Evolutionary conservation across 2,329 filamentous ascomycete genomes (phyloP).

Genomic region (Cytospora paraplurivora): DNA sequence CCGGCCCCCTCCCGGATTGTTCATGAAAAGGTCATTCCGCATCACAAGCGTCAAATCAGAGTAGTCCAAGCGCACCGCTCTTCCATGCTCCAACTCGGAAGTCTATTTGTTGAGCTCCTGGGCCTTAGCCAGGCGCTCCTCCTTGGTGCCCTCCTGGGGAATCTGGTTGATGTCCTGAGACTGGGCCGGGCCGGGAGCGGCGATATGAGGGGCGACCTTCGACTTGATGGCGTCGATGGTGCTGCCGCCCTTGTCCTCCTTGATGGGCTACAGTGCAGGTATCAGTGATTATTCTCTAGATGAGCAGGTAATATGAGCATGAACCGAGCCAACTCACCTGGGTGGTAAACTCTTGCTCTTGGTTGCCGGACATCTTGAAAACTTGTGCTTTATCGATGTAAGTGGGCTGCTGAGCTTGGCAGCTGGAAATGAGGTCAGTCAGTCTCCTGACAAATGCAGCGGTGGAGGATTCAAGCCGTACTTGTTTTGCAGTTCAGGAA

Average conservation of each 20-base stretch:
- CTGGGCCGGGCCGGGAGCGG: constrained; percentile 60
- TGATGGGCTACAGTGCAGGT: constrained; percentile 34
- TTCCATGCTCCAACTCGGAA: neutral
- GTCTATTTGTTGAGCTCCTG: constrained; percentile 60
- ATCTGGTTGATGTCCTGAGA: constrained; percentile 53
- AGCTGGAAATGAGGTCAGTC: neutral
- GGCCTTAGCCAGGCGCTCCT: constrained; percentile 67
- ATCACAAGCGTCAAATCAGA: constrained; percentile 1
- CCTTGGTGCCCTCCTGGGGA: constrained; percentile 64
- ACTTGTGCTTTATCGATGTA: constrained; percentile 6
- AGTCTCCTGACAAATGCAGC: neutral
- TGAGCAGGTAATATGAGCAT: neutral
- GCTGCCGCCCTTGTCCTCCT: constrained; percentile 43
- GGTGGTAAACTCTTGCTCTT: constrained; percentile 48
- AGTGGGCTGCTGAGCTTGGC: neutral
- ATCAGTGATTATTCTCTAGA: constrained; percentile 10
- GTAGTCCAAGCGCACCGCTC: neutral
- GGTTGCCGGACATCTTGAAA: constrained; percentile 26
- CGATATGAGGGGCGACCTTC: constrained; percentile 55
- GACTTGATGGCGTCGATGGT: constrained; percentile 42
- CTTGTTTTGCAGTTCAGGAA: neutral
- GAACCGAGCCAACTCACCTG: constrained; percentile 37
- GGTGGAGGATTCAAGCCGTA: neutral
- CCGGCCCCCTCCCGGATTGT: neutral
- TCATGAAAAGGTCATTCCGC: neutral